These are phyloP conservation scores for Cladosporium velox DNA, from an alignment of 2,329 filamentous ascomycete genomes.

Conservation along the genomic window DNA sequence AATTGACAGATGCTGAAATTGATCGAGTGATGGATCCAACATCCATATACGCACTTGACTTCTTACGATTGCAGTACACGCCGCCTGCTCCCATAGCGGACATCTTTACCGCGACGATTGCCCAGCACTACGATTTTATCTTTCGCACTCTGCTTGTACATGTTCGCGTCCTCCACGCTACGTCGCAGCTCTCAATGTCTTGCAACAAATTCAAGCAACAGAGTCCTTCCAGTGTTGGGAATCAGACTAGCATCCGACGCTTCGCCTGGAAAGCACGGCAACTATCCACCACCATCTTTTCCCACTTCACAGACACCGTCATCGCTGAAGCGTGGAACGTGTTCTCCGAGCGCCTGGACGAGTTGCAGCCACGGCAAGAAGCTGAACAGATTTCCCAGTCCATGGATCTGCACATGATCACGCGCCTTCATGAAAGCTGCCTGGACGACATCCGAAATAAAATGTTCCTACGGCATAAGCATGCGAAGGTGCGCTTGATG, in stretches of 20 bases:
- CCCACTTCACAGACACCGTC: conserved; percentile 79
- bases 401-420: conserved; percentile 31
- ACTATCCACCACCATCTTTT: conserved; percentile 70
- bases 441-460: conserved; percentile 34
- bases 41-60: conserved; percentile 87
- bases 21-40: conserved; percentile 79
- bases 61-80: conserved; percentile 83
- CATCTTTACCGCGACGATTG: conserved; percentile 68
- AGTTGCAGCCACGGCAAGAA: conserved; percentile 54
- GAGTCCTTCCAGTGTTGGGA: too few relatives aligned
- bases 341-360: conserved; percentile 67
- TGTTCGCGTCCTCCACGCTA: conserved; percentile 67
- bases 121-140: conserved; percentile 81
- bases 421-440: conserved; percentile 32
- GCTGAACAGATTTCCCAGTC: conserved; percentile 25
- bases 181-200: conserved; percentile 40
- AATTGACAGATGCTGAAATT: conserved; percentile 76
- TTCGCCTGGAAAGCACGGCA: conserved; percentile 75
- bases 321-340: conserved; percentile 71
- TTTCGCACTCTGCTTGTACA: conserved; percentile 80
- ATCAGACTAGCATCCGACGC: neutral
- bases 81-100: conserved; percentile 69
- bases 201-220: conserved; percentile 26
- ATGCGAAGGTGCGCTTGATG: conserved; percentile 28
- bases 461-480: conserved; percentile 37